Conservation (phyloP, 2,329 filamentous ascomycete species). For the Paecilomyces dactylethromorphus region DNA sequence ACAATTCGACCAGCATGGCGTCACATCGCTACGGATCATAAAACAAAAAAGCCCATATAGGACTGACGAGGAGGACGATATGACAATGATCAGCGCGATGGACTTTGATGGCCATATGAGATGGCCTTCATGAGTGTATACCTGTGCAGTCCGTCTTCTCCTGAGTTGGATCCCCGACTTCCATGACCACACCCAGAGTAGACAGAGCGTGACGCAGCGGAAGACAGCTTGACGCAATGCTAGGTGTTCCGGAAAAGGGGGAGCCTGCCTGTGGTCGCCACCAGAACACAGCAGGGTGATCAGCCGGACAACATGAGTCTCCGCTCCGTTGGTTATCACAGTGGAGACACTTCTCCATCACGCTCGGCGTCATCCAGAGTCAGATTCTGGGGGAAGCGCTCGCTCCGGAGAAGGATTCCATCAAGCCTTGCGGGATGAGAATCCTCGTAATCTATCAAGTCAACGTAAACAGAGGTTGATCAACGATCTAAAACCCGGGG, state of each 20-base stretch:
- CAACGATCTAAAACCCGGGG: not conserved
- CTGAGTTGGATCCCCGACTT: not conserved
- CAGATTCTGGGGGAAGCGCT: not conserved
- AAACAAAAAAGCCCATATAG: not conserved
- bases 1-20: not conserved
- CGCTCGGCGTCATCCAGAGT: not conserved
- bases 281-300: not conserved
- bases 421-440: not conserved
- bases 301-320: not conserved
- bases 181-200: not conserved
- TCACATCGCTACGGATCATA: not conserved
- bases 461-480: not conserved
- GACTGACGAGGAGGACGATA: too few species aligned
- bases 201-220: not conserved
- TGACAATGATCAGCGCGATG: not conserved
- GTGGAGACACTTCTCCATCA: not conserved
- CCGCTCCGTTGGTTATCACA: not conserved
- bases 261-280: not conserved
- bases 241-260: not conserved
- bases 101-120: not conserved
- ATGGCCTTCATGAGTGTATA: not conserved
- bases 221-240: not conserved
- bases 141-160: not conserved
- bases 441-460: not conserved
- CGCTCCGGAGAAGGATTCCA: not conserved